Percentiles rank a stretch among this genome's conserved stretches.
Evolutionary conservation across 805 yeast species (phyloP).

Genomic region (Myxozyma lipomycoides): DNA sequence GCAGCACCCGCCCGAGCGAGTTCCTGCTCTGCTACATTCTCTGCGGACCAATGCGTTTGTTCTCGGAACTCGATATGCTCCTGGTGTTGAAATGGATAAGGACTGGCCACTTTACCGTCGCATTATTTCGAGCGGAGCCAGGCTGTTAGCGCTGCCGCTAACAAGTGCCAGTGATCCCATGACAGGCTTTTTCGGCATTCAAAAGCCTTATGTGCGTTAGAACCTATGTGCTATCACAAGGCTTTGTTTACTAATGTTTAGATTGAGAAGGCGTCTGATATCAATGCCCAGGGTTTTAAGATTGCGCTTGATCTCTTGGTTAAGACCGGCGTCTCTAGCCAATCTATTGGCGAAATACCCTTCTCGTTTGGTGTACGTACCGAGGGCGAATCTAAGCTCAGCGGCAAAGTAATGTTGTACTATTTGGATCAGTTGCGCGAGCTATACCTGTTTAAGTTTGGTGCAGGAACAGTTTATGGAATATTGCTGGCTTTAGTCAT

Average conservation of each 20-base stretch:
- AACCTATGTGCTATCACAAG: neutral
- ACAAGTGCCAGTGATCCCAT: conserved; percentile 53
- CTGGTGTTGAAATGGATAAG: conserved; percentile 52
- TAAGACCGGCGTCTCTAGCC: conserved; percentile 42
- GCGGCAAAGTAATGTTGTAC: conserved; percentile 49
- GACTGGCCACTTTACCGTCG: conserved; percentile 53
- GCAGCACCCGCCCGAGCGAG: conserved; percentile 50
- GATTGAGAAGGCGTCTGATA: conserved; percentile 36
- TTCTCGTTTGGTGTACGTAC: conserved; percentile 53
- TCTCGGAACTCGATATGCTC: conserved; percentile 52
- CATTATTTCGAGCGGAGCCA: conserved; percentile 48
- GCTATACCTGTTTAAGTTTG: conserved; percentile 46
- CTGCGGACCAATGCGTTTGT: conserved; percentile 45
- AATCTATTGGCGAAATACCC: conserved; percentile 46
- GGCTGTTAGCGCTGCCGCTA: conserved; percentile 48
- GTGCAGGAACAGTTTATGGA: conserved; percentile 40
- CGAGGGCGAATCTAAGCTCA: conserved; percentile 51
- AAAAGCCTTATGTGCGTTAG: conserved; percentile 40
- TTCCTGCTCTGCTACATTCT: conserved; percentile 44
- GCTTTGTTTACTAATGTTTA: neutral
- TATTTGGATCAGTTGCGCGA: conserved; percentile 47
- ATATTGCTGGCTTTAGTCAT: conserved; percentile 34
- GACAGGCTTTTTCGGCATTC: conserved; percentile 52
- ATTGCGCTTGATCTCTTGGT: conserved; percentile 49
- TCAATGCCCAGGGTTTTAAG: conserved; percentile 48